Percentiles rank a stretch among this genome's conserved stretches.
Conservation (phyloP, 1,284 basidiomycete genomes). For the Agroathelia rolfsii region DNA sequence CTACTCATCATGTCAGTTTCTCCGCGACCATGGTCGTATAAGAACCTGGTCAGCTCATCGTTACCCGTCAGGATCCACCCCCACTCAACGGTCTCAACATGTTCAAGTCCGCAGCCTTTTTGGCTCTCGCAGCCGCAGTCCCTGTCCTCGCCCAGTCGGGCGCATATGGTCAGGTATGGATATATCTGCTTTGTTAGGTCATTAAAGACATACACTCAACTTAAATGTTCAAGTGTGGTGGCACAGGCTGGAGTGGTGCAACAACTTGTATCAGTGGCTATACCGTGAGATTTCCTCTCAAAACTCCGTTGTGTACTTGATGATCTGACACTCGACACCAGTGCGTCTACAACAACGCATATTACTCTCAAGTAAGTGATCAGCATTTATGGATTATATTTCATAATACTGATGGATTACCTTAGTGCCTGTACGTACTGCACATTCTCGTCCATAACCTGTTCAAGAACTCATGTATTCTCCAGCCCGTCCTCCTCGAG, state of each 20-base stretch:
- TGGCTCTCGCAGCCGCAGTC: constrained; percentile 35
- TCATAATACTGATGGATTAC: neutral
- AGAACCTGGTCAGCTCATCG: neutral
- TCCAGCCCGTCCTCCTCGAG: constrained; percentile 17
- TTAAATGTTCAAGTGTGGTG: constrained; percentile 34
- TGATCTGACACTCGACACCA: constrained; percentile 19
- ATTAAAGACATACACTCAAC: constrained; percentile 5
- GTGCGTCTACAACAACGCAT: constrained; percentile 36
- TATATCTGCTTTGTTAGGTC: neutral
- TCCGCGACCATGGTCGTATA: neutral
- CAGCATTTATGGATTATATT: no score
- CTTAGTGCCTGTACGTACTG: constrained; percentile 39
- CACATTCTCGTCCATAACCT: constrained; percentile 12
- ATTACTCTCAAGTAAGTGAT: constrained; percentile 47
- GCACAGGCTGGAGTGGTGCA: constrained; percentile 39
- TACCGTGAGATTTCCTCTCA: constrained; percentile 8
- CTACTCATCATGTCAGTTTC: no score
- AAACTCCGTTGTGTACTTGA: constrained; percentile 7
- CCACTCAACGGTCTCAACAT: constrained; percentile 19
- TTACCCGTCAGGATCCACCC: neutral
- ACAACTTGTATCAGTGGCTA: constrained; percentile 36
- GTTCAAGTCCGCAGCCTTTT: constrained; percentile 39
- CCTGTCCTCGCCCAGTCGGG: constrained; percentile 34
- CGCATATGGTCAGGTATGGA: constrained; percentile 23
- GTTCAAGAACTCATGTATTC: no score